Conservation (phyloP, 805 yeast genomes). For the Metschnikowia cubensis region DNA sequence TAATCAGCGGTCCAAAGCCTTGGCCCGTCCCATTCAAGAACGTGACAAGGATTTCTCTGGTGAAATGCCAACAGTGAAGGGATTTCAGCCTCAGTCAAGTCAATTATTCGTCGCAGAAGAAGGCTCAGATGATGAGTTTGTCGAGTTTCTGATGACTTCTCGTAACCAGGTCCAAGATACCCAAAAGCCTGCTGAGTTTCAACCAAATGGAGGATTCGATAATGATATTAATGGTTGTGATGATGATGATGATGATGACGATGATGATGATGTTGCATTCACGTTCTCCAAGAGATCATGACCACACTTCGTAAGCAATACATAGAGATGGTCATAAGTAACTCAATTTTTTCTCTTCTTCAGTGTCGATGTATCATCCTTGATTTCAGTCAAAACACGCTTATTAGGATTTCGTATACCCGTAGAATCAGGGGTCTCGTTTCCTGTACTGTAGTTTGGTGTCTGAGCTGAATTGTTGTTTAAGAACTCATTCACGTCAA, state of each 20-base stretch:
- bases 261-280: constrained; percentile 12
- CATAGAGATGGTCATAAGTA: neutral
- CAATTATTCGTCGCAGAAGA: constrained; percentile 16
- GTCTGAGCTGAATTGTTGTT: constrained; percentile 9
- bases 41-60: constrained; percentile 8
- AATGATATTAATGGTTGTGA: constrained; percentile 1
- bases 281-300: constrained; percentile 11
- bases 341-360: constrained; percentile 1
- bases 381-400: constrained; percentile 12
- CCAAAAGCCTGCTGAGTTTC: neutral
- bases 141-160: neutral
- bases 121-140: neutral
- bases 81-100: constrained; percentile 14
- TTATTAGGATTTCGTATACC: constrained; percentile 2
- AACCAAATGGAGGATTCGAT: neutral
- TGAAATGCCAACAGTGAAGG: constrained; percentile 16
- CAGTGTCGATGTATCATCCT: constrained; percentile 4
- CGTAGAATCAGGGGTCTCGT: neutral
- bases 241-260: constrained; percentile 8
- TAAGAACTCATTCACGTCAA: constrained; percentile 32
- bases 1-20: neutral
- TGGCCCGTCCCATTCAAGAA: neutral
- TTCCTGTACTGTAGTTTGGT: constrained; percentile 1
- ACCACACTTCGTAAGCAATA: neutral
- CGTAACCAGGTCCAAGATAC: neutral